phyloP scores from a whole-genome alignment of 805 yeast genomes.

The Pichia thaimueangensis region DNA sequence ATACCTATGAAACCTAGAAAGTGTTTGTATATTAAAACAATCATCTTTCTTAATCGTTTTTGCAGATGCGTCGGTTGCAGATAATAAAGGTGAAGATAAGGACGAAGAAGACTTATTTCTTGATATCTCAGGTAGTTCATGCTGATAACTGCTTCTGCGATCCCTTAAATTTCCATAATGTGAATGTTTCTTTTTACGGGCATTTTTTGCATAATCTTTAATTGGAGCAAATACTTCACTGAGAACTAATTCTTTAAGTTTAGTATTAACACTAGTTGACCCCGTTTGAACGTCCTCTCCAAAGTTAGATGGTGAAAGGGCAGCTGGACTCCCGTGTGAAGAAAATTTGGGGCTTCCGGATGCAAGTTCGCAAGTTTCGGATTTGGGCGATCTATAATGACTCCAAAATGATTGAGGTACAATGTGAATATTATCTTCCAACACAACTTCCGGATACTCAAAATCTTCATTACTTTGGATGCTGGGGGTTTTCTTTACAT shows the following conservation, averaged over 20 bases:
- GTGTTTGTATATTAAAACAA: conserved; percentile 6
- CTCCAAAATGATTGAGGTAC: conserved; percentile 76
- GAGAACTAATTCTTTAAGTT: conserved; percentile 62
- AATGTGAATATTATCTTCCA: conserved; percentile 88
- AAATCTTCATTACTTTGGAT: conserved; percentile 10
- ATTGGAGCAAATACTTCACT: conserved; percentile 66
- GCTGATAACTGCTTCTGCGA: conserved; percentile 6
- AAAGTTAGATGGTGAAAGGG: background rate
- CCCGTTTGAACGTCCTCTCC: conserved; percentile 33
- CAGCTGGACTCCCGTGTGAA: background rate
- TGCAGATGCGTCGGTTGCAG: background rate
- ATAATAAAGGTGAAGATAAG: conserved; percentile 9
- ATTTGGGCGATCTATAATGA: conserved; percentile 33
- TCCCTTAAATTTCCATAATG: conserved; percentile 1
- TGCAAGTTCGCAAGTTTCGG: background rate
- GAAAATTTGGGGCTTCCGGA: background rate
- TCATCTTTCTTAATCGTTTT: no score
- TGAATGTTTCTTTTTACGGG: conserved; percentile 7
- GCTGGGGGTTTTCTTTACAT: no score
- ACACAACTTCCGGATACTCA: conserved; percentile 68
- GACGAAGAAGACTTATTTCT: conserved; percentile 1
- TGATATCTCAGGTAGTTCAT: background rate
- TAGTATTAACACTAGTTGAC: conserved; percentile 64
- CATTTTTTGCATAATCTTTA: conserved; percentile 26
- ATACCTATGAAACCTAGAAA: conserved; percentile 22